Base-by-base conservation (phyloP, 106 monocot species). In the Dioscorea dumetorum region DNA sequence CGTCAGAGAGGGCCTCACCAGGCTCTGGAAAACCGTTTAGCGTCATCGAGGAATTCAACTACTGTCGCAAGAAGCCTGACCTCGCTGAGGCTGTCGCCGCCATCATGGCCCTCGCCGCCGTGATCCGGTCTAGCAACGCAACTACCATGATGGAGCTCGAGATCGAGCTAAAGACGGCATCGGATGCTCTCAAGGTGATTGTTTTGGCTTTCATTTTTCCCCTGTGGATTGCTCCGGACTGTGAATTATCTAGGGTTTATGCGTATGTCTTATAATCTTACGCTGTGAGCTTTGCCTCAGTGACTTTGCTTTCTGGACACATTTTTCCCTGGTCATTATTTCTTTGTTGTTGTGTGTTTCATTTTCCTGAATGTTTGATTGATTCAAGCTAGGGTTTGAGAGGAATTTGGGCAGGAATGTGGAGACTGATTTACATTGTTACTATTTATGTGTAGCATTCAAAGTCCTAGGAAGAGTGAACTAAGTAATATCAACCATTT, bases 121-220 rank as follows among this genome's bases (percentile, higher is more conserved):
- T 86, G 4, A 97, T 97, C 33, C 70, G 82, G 22, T 78, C 74
- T 24, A 84, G 92, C 70, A 80, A 80, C 73, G 97, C 92, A 49
- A 85, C 81, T 15, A 97, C 91, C 58, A 91, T 97, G 89, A 92
- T 92, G 91, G 91, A 95, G 80, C 95, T 95, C 23, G 91, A 95
- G 74, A 85, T 85, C 52, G 95, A 95, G 78, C 88, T 95, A 70
- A 88, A 91, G 76, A 81, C 79, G 74, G 95, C 95, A 0, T 91
- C 95, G 41, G 82, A 91, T 56, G 49, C 78, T 4, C 91, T 95
- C 63, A 95, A 97, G 88, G 91, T 97, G 15, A 62, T 33, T 3
- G 19, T 32, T 41, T 19, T 4, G 8, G 8, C 8, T 20, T n/a
- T 32, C 15, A 35, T 12, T 35, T 32, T 17, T 1, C 15, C 15